phyloP scores from a whole-genome alignment of 768 basidiomycete species.

The Lentinula lateritia region DNA sequence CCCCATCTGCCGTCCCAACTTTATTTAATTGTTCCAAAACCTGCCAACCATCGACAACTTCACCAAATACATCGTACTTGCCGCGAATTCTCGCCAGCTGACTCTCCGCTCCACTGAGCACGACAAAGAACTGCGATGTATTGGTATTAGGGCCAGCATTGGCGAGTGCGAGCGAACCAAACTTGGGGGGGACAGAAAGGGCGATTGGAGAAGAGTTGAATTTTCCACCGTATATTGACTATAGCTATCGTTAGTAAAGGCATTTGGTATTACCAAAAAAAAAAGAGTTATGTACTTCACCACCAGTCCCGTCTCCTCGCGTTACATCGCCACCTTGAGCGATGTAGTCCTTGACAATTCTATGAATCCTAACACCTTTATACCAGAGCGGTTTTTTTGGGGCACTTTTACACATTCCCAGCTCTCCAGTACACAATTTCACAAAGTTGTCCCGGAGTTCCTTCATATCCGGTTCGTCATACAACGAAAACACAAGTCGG shows the following conservation, averaged over 20 bases:
- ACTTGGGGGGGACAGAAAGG: background rate
- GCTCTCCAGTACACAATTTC: background rate
- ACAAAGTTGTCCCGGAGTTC: conserved; percentile 2
- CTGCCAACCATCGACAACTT: conserved; percentile 2
- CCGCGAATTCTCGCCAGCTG: background rate
- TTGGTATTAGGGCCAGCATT: background rate
- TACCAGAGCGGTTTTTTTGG: background rate
- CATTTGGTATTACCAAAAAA: background rate
- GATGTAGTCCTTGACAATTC: conserved; percentile 2
- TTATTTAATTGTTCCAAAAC: background rate
- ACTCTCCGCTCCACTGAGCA: background rate
- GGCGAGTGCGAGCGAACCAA: background rate
- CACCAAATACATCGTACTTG: conserved; percentile 2
- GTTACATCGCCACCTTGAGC: conserved; percentile 2
- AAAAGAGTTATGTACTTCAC: background rate
- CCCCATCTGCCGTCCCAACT: background rate
- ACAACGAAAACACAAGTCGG: background rate
- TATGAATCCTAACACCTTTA: conserved; percentile 2
- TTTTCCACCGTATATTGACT: conserved; percentile 4
- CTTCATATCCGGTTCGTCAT: conserved; percentile 1
- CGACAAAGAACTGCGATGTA: conserved; percentile 1
- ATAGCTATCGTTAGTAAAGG: background rate
- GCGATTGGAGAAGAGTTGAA: background rate
- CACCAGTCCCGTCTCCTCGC: conserved; percentile 1
- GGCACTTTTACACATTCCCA: conserved; percentile 2